Base-by-base conservation (phyloP, 2,329 filamentous ascomycete species). In the Penicillium sp. region DNA sequence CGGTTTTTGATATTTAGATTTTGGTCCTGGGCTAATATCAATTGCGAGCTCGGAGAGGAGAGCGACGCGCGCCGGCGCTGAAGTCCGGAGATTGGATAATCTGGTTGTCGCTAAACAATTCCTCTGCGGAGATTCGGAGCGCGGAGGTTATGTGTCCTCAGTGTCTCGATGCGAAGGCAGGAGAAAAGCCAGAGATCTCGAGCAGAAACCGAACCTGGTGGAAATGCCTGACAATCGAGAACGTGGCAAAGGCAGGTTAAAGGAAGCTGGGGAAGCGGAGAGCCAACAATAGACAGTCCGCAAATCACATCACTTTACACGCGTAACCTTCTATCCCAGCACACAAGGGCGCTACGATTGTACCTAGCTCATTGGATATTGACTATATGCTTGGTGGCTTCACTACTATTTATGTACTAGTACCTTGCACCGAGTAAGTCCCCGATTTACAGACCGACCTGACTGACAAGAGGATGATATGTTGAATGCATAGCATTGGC, bases 401-500 rank as follows among this genome's bases (percentile, higher is more conserved):
- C 4, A 16, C 16, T 16, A 3, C 3, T 25, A 2, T 3, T 18
- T n/a, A 2, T 25, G 8, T 2, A 2, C 2, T 6, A 25, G 8
- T 7, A 25, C 22, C 7, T 25, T 22, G 3, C 19, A 22, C 19
- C 6, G 19, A 22, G 19, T 6, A 22, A 22, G 7, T 8, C 4
- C 9, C 16, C 14, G 16, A 19, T 38, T 13, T 45, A 30, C 34
- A 27, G 35, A 45, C 3, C 19, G 19, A 3, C n/a, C n/a, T n/a
- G 7, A 39, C 14, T 38, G n/a, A 33, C 19, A 40, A 37, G 11
- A 29, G 22, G 28, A 22, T 16, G 28, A 41, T 34, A 35, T 18
- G 22, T 49, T 35, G 30, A 37, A 50, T 44, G 56, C 43, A 50
- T 55, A 52, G 40, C 47, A 57, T 54, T 53, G 40, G 47, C 47